Conservation (phyloP, 2,329 filamentous ascomycete genomes). For the Thermomyces lanuginosus region DNA sequence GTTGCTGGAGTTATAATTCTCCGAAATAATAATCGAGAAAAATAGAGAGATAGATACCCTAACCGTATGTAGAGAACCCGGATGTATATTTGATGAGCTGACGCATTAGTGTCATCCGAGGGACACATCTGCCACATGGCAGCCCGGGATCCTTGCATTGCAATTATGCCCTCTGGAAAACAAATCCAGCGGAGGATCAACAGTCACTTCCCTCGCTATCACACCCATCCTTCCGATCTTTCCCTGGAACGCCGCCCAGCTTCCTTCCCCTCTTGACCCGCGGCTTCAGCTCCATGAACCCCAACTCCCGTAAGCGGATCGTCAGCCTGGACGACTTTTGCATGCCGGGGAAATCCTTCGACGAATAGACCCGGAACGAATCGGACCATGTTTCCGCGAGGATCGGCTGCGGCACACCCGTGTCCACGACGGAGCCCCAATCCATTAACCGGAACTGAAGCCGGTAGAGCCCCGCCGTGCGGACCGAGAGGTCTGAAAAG, state of each 20-base stretch:
- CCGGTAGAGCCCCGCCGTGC: slow-evolving; percentile 28
- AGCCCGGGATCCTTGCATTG: too few species aligned
- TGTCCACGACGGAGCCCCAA: slow-evolving; percentile 19
- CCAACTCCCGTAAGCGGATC: slow-evolving; percentile 24
- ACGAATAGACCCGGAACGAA: slow-evolving; percentile 26
- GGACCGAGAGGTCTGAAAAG: slow-evolving; percentile 32
- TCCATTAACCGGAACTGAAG: slow-evolving; percentile 32
- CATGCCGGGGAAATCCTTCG: slow-evolving; percentile 32
- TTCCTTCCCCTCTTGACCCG: slow-evolving; percentile 21
- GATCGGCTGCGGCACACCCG: slow-evolving; percentile 21
- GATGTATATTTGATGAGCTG: too few species aligned
- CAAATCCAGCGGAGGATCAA: too few species aligned
- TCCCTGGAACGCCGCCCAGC: slow-evolving; percentile 11
- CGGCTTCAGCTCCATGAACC: slow-evolving; percentile 26
- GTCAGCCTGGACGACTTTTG: slow-evolving; percentile 23
- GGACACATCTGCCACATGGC: too few species aligned
- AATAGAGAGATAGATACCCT: too few species aligned
- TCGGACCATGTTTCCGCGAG: slow-evolving; percentile 26
- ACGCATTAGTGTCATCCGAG: too few species aligned
- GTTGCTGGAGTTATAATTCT: too few species aligned
- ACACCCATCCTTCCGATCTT: slow-evolving; percentile 1
- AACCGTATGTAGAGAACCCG: too few species aligned
- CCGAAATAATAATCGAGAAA: too few species aligned
- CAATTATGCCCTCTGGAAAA: too few species aligned
- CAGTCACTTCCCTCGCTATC: too few species aligned